Conservation (phyloP, 2,329 filamentous ascomycete species). For the Tothia fuscella region DNA sequence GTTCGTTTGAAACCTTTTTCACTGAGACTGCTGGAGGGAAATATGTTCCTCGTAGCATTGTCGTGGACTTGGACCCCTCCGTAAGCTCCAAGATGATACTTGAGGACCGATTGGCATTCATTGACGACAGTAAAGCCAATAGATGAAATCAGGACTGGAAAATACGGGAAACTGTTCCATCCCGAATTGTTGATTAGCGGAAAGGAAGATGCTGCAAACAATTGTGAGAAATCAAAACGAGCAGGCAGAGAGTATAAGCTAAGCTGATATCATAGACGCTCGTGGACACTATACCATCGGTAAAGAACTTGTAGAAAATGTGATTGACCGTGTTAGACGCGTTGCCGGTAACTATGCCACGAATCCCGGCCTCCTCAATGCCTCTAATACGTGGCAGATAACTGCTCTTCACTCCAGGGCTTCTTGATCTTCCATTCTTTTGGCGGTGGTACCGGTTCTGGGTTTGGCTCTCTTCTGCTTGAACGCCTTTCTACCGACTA, state of each 20-base stretch:
- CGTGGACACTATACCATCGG: conserved; percentile 66
- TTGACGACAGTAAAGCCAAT: conserved; percentile 37
- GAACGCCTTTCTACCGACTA: conserved; percentile 64
- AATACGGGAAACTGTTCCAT: conserved; percentile 59
- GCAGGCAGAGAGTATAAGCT: conserved; percentile 15
- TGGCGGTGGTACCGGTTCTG: conserved; percentile 60
- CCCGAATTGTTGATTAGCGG: conserved; percentile 60
- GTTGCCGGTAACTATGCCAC: conserved; percentile 43
- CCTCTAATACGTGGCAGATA: conserved; percentile 38
- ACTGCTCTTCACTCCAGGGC: conserved; percentile 60
- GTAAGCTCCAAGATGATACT: conserved; percentile 25
- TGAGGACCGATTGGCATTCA: background rate
- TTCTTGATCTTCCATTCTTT: conserved; percentile 68
- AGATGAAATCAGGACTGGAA: conserved; percentile 59
- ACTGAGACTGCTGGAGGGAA: conserved; percentile 60
- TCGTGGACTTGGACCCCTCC: conserved; percentile 61
- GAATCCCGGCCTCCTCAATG: background rate
- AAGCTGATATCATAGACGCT: conserved; percentile 45
- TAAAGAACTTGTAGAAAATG: conserved; percentile 62
- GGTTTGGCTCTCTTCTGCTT: conserved; percentile 57
- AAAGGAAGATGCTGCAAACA: conserved; percentile 68
- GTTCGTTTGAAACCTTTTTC: conserved; percentile 63
- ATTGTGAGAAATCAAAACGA: conserved; percentile 37
- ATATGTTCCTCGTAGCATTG: conserved; percentile 60
- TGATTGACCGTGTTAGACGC: conserved; percentile 58